These are phyloP conservation scores for Rhizophora mangle DNA, from an alignment of 345 rosid species.

Conservation along the genomic window DNA sequence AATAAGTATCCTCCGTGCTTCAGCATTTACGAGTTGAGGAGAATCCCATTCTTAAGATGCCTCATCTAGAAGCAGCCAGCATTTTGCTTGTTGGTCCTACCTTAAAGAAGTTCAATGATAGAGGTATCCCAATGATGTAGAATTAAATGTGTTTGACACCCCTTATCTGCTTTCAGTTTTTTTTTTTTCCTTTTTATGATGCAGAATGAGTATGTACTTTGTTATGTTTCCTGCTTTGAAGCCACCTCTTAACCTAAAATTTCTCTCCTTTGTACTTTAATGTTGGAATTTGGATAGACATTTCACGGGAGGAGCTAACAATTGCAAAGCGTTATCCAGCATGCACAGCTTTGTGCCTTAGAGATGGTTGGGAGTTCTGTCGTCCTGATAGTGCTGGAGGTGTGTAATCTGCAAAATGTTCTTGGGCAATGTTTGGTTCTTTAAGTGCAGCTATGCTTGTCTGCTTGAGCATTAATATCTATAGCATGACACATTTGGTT, in stretches of 20 bases:
- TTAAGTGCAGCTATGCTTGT: too few relatives aligned
- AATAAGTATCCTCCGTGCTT: slow-evolving; percentile 13
- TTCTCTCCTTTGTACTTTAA: slow-evolving; percentile 4
- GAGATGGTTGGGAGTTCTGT: slow-evolving; percentile 98
- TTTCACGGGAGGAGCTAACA: slow-evolving; percentile 76
- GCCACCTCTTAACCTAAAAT: neutral
- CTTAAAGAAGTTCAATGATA: slow-evolving; percentile 94
- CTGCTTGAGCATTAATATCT: too few relatives aligned
- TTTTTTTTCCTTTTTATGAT: neutral
- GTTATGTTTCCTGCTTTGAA: slow-evolving; percentile 3
- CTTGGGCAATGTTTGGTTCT: neutral
- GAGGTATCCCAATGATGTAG: slow-evolving; percentile 47
- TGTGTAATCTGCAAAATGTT: slow-evolving; percentile 26
- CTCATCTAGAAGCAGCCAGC: slow-evolving; percentile 93
- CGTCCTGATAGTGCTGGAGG: slow-evolving; percentile 86
- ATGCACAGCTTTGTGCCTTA: slow-evolving; percentile 73
- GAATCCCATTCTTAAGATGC: slow-evolving; percentile 90
- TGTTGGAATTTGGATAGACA: slow-evolving; percentile 50
- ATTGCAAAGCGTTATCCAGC: slow-evolving; percentile 88
- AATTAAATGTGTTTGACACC: too few relatives aligned
- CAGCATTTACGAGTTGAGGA: slow-evolving; percentile 98
- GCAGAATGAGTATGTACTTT: slow-evolving; percentile 5
- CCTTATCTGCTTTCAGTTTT: neutral
- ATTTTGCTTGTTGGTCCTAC: slow-evolving; percentile 93
- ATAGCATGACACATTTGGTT: too few relatives aligned